phyloP scores from a whole-genome alignment of 441 rosid genomes.

The Erodium moschatum region DNA sequence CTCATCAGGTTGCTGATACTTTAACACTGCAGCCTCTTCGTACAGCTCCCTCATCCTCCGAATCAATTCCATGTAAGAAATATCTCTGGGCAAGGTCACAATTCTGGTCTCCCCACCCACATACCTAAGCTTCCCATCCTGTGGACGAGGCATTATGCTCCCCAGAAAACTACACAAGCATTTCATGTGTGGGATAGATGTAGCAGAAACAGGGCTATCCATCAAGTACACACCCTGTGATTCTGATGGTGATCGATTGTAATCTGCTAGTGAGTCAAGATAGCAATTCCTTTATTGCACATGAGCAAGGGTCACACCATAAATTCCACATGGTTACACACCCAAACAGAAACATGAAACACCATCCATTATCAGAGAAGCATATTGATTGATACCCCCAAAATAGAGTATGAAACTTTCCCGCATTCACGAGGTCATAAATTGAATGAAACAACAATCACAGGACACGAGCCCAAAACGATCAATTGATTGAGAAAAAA shows the following conservation, averaged over 20 bases:
- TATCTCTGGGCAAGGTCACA: slow-evolving; percentile 57
- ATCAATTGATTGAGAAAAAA: slow-evolving; percentile 12
- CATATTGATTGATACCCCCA: slow-evolving; percentile 17
- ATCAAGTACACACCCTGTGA: slow-evolving; percentile 31
- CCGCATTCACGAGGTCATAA: too few species aligned
- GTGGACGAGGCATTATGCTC: slow-evolving; percentile 71
- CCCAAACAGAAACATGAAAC: slow-evolving; percentile 10
- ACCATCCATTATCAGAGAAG: slow-evolving; percentile 15
- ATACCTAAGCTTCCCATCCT: slow-evolving; percentile 44
- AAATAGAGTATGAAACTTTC: too few species aligned
- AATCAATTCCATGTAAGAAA: slow-evolving; percentile 69
- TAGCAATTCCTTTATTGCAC: slow-evolving; percentile 40
- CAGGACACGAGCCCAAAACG: not conserved
- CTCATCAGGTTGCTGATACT: slow-evolving; percentile 95
- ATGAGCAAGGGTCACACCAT: slow-evolving; percentile 29
- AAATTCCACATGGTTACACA: slow-evolving; percentile 7
- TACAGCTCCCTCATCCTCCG: slow-evolving; percentile 76
- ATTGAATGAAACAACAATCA: too few species aligned
- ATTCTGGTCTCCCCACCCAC: slow-evolving; percentile 95
- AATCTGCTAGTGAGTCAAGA: slow-evolving; percentile 23
- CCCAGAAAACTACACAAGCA: slow-evolving; percentile 86
- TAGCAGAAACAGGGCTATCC: slow-evolving; percentile 41
- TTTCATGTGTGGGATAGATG: slow-evolving; percentile 49
- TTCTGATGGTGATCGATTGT: slow-evolving; percentile 23
- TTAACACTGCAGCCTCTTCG: slow-evolving; percentile 63